phyloP scores from a whole-genome alignment of 2,329 filamentous ascomycete genomes.

The Chrysosporium queenslandicum region DNA sequence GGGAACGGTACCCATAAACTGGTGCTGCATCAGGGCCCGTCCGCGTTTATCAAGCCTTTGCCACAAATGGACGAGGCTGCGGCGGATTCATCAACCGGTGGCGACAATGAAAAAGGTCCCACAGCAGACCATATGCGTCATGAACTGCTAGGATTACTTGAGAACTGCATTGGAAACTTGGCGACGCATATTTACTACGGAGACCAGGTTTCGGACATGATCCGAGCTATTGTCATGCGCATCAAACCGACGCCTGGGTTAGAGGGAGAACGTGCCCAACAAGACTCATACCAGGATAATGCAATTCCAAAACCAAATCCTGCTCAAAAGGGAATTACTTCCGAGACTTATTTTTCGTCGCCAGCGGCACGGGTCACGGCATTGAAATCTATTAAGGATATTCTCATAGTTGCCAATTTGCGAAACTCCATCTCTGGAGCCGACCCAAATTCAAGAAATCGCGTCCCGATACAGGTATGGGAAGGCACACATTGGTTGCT shows the following conservation, averaged over 20 bases:
- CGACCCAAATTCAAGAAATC: conserved; percentile 58
- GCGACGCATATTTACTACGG: conserved; percentile 95
- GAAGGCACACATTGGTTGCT: conserved; percentile 94
- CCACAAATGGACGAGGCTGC: conserved; percentile 6
- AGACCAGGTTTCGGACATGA: conserved; percentile 92
- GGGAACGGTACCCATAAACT: conserved; percentile 23
- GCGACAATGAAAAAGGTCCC: not conserved
- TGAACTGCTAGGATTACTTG: conserved; percentile 59
- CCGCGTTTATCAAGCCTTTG: conserved; percentile 4
- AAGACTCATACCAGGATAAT: conserved; percentile 41
- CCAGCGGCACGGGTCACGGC: conserved; percentile 53
- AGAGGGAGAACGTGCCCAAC: conserved; percentile 31
- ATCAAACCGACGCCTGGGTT: conserved; percentile 54
- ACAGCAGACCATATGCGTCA: conserved; percentile 40
- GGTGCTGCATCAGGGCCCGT: not conserved
- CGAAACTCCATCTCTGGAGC: conserved; percentile 50
- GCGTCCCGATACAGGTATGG: conserved; percentile 74
- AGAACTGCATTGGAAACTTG: conserved; percentile 77
- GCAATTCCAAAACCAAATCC: not conserved
- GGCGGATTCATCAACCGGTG: not conserved
- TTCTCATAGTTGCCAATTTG: conserved; percentile 70
- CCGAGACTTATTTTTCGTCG: conserved; percentile 54
- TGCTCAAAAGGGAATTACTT: conserved; percentile 19
- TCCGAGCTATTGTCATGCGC: conserved; percentile 65
- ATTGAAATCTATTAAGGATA: conserved; percentile 68